Base-by-base conservation (phyloP, 2,329 filamentous ascomycete genomes). In the Colletotrichum horii region DNA sequence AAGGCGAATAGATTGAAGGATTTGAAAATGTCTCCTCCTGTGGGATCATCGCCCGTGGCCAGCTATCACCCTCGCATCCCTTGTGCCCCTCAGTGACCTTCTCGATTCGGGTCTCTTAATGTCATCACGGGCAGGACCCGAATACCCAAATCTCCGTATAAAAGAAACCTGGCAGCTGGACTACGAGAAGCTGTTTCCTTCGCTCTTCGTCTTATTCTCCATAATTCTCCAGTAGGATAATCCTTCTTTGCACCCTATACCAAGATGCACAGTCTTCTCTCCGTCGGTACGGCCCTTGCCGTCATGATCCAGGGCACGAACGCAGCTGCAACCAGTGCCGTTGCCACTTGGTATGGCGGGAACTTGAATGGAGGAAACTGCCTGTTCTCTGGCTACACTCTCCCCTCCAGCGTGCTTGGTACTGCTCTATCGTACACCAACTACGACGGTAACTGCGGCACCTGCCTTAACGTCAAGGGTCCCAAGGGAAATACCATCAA, bases 401-500 rank as follows among this genome's bases (percentile, higher is more conserved):
- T 75, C 4, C 73, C 73, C 6, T 30, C 73, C 6, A 38, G 70
- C 11, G 62, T 75, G 15, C 15, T 72, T 12, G 73, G 73, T 6
- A 73, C 73, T n/a, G 70, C 69, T 24, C n/a, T 73, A 26, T 72
- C 69, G 4, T 38, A 72, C 22, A 64, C 70, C 55, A 65, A 75
- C 24, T 75, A 73, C 38, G 52, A 72, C 22, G 73, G 73, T 16
- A 75, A 75, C 43, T 75, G 70, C 11, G 73, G 73, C 9, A 73
- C 70, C 28, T 75, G 73, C 26, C 70, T 75, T 9, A 67, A 65
- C 24, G 73, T 75, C 4, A 75, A 75, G 24, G 70, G 73, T 9
- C 70, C 70, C 15, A 75, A 73, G 32, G 70, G 70, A 4, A 75
- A 69, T 15, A 74, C 61, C n/a, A 69, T 75, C 62, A 75, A 73